phyloP scores from a whole-genome alignment of 139 green algal species.

The Penium margaritaceum region DNA sequence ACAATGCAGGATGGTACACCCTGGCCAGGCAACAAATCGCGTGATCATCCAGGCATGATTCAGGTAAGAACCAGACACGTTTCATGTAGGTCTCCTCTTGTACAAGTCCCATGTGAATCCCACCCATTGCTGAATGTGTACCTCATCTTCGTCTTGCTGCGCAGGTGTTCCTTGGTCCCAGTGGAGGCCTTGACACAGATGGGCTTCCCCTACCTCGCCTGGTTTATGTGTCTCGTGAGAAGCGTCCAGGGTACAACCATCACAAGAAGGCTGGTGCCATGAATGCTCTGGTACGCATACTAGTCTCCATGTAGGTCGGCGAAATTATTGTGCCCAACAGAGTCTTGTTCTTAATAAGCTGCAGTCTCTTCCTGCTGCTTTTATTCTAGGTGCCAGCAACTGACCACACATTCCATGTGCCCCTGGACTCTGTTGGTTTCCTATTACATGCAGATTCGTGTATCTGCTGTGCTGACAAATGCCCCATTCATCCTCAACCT shows the following conservation, averaged over 20 bases:
- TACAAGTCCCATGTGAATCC: too few relatives aligned
- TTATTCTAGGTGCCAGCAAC: too few relatives aligned
- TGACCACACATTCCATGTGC: too few relatives aligned
- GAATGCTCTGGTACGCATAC: constrained; percentile 36
- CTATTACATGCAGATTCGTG: constrained; percentile 33
- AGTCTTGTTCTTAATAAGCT: too few relatives aligned
- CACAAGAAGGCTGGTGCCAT: constrained; percentile 45
- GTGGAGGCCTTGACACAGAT: constrained; percentile 9
- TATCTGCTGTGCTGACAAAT: constrained; percentile 31
- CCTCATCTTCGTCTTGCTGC: too few relatives aligned
- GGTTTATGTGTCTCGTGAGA: constrained; percentile 38
- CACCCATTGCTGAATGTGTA: too few relatives aligned
- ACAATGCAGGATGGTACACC: constrained; percentile 28
- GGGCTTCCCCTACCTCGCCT: constrained; percentile 13
- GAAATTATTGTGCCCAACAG: too few relatives aligned
- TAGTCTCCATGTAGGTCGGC: too few relatives aligned
- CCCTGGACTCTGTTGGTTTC: too few relatives aligned
- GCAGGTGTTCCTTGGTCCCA: constrained; percentile 32
- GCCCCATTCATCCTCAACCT: constrained; percentile 39
- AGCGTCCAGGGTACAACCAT: constrained; percentile 34
- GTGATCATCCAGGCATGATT: constrained; percentile 34
- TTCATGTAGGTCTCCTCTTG: too few relatives aligned
- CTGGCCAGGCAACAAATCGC: constrained; percentile 29
- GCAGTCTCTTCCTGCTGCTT: too few relatives aligned
- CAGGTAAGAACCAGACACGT: too few relatives aligned